Base-by-base conservation (phyloP, 2,329 filamentous ascomycete genomes). In the Ilyonectria mors-panacis region DNA sequence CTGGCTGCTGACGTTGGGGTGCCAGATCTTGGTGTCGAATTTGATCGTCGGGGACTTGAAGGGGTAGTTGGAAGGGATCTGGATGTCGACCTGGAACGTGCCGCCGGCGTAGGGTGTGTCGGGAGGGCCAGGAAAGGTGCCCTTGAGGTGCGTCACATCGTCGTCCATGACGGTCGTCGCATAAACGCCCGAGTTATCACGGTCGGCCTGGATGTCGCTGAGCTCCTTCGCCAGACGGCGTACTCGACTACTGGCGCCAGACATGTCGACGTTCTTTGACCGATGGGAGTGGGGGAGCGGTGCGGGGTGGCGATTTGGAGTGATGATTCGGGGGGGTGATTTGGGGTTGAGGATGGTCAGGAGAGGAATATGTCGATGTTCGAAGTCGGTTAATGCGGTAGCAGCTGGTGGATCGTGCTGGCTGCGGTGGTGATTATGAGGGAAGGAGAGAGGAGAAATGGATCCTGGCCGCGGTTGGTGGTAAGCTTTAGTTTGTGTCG, bases 21-120 rank as follows among this genome's bases (percentile, higher is more conserved):
- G 96, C 95, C 95, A 99, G 74, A 98, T 92, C 81, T 92, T 95
- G 70, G 96, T 99, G 71, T 92, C 89, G 78, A 98, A 98, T 75
- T 90, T 92, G 92, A 99, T 98, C 66, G 89, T 81, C 5, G 96
- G 96, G 4, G 95, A 94, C 74, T 94, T 93, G 84, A 99, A 99
- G 0, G 96, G 96, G 77, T 99, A 99, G 73, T 93, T 93, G 69
- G 88, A 88, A 0, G 95, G 95, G 59, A 99, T 96, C 75, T 88
- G 88, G 75, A 99, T 96, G 76, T 97, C 93, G 73, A 99, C 89
- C 17, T 88, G 82, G 80, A 90, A 99, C 30, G 87, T 91, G 45
- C 94, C 96, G 21, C 94, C 94, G 73, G 95, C 93, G 78, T 98
- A 99, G 0, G 96, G 94, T 1, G 95, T 97, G 71, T 97, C 94